phyloP scores from a whole-genome alignment of 768 basidiomycete species.

The Phylloporus arenicola region DNA sequence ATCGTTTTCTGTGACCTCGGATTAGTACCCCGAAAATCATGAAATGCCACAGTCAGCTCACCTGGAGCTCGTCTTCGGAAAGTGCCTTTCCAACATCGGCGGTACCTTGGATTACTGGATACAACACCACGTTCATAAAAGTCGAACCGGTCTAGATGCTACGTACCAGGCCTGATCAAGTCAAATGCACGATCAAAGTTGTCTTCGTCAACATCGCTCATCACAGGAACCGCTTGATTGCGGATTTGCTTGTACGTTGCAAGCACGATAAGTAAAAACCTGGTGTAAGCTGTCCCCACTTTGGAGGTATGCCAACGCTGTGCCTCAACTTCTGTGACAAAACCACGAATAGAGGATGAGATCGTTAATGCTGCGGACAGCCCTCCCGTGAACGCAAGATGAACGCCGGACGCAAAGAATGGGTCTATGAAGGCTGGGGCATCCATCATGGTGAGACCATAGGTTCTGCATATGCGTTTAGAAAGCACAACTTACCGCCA shows the following conservation, averaged over 20 bases:
- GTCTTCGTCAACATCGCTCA: conserved; percentile 61
- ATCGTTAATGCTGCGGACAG: conserved; percentile 10
- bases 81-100: conserved; percentile 4
- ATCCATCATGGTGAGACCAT: neutral
- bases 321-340: conserved; percentile 4
- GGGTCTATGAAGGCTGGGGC: conserved; percentile 11
- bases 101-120: conserved; percentile 6
- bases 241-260: conserved; percentile 72
- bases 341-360: conserved; percentile 6
- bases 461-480: neutral
- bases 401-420: conserved; percentile 9
- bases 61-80: conserved; percentile 8
- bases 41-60: neutral
- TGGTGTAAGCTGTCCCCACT: neutral
- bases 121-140: neutral
- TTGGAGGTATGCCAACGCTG: conserved; percentile 2
- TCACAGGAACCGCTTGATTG: conserved; percentile 48
- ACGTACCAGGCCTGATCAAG: conserved; percentile 8
- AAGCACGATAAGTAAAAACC: conserved; percentile 25
- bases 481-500: neutral
- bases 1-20: conserved; percentile 6
- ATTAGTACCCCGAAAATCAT: neutral
- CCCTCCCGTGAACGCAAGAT: conserved; percentile 8
- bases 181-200: conserved; percentile 46
- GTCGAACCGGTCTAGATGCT: neutral